Evolutionary conservation across 2,329 filamentous ascomycete genomes (phyloP).

Genomic region (Fusarium protoensiforme): DNA sequence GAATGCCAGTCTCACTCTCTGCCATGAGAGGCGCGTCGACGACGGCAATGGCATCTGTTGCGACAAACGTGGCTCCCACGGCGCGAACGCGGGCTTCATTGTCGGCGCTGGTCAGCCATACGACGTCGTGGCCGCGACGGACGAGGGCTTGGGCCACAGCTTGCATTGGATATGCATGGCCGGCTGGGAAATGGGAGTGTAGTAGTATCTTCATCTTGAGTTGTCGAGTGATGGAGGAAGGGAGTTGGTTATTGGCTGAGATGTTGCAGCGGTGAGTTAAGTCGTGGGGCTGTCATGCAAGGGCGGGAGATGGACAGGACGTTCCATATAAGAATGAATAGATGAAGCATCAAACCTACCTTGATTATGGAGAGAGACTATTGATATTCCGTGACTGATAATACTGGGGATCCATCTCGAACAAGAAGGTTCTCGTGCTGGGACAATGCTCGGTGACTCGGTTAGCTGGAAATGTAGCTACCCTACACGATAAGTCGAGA

Average conservation of each 20-base stretch:
- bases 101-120: constrained; percentile 51
- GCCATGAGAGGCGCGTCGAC: constrained; percentile 46
- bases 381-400: neutral
- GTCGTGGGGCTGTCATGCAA: neutral
- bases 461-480: neutral
- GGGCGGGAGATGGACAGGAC: neutral
- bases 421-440: neutral
- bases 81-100: constrained; percentile 48
- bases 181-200: constrained; percentile 53
- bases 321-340: neutral
- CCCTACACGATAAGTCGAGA: neutral
- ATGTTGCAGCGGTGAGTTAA: constrained; percentile 6
- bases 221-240: neutral
- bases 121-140: constrained; percentile 50
- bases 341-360: neutral
- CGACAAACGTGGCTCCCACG: constrained; percentile 48
- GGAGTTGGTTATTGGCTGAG: neutral
- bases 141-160: constrained; percentile 52
- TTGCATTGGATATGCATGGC: constrained; percentile 54
- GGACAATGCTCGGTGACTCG: neutral
- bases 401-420: neutral
- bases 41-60: constrained; percentile 45
- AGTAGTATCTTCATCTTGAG: constrained; percentile 51
- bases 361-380: too few species aligned
- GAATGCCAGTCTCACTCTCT: constrained; percentile 44